Evolutionary conservation across 257 asterid species (phyloP).

Genomic region (Misopates orontium): DNA sequence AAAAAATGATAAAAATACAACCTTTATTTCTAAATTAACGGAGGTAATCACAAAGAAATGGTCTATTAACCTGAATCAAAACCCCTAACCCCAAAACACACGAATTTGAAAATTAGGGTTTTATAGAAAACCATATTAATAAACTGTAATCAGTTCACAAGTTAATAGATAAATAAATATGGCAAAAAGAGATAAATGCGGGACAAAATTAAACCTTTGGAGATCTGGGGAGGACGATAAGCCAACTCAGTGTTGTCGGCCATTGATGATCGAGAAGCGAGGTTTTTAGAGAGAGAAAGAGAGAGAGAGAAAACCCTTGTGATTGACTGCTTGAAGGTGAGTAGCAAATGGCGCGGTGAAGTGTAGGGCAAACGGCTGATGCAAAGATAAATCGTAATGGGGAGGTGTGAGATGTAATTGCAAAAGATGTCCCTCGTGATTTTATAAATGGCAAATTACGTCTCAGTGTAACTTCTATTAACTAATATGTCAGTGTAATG

Average conservation of each 20-base stretch:
- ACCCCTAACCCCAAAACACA: slow-evolving; percentile 52
- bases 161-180: background rate
- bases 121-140: slow-evolving; percentile 6
- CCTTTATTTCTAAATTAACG: slow-evolving; percentile 8
- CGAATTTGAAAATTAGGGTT: slow-evolving; percentile 36
- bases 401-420: no score
- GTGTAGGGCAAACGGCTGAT: slow-evolving; percentile 34
- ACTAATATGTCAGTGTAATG: no score
- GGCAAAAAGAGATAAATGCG: slow-evolving; percentile 29
- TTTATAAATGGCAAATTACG: no score
- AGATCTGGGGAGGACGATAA: slow-evolving; percentile 56
- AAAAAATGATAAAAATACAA: background rate
- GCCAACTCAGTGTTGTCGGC: slow-evolving; percentile 54
- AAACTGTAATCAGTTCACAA: background rate
- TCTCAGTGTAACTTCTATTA: no score
- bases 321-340: slow-evolving; percentile 34
- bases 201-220: slow-evolving; percentile 38
- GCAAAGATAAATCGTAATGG: slow-evolving; percentile 22
- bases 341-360: slow-evolving; percentile 28
- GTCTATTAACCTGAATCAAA: slow-evolving; percentile 11
- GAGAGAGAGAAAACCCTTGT: slow-evolving; percentile 25
- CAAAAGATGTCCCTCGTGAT: no score
- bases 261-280: slow-evolving; percentile 48
- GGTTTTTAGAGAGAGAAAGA: slow-evolving; percentile 16
- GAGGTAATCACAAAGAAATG: slow-evolving; percentile 7